Conservation (phyloP, 176 grass and related monocot genomes). For the Musa itinerans region DNA sequence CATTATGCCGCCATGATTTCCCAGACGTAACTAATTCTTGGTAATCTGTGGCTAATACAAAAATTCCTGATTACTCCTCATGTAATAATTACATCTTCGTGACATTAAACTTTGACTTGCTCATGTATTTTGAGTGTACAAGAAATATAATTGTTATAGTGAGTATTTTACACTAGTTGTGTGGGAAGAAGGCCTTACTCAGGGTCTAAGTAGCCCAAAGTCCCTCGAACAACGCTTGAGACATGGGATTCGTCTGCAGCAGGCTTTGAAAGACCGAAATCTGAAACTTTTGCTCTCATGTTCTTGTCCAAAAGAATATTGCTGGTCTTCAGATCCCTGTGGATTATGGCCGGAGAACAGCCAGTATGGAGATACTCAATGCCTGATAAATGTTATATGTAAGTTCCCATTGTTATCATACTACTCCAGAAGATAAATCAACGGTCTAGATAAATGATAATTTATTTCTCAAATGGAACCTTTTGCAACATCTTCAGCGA, state of each 20-base stretch:
- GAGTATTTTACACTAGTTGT: no score
- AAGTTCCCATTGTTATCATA: no score
- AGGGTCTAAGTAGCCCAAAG: conserved; percentile 74
- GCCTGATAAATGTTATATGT: conserved; percentile 17
- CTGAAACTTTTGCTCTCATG: conserved; percentile 72
- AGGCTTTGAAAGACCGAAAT: conserved; percentile 75
- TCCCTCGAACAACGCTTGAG: conserved; percentile 60
- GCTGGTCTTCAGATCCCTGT: conserved; percentile 83
- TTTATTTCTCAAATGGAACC: conserved; percentile 17
- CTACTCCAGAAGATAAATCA: no score
- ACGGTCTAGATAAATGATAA: no score
- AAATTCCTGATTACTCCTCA: no score
- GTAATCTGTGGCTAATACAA: no score
- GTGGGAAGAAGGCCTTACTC: conserved; percentile 32
- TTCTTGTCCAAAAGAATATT: conserved; percentile 78
- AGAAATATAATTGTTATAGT: no score
- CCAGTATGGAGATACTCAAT: conserved; percentile 85
- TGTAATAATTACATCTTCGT: no score
- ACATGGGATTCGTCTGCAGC: conserved; percentile 45
- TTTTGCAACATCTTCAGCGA: conserved; percentile 64
- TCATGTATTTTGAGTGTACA: no score
- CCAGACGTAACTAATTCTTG: no score
- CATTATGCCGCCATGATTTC: no score
- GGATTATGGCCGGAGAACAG: conserved; percentile 67
- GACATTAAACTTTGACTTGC: no score